Percentiles rank a stretch among this genome's conserved stretches.
Evolutionary conservation across 352 stramenopile species (phyloP).

Genomic region (Bremia lactucae): DNA sequence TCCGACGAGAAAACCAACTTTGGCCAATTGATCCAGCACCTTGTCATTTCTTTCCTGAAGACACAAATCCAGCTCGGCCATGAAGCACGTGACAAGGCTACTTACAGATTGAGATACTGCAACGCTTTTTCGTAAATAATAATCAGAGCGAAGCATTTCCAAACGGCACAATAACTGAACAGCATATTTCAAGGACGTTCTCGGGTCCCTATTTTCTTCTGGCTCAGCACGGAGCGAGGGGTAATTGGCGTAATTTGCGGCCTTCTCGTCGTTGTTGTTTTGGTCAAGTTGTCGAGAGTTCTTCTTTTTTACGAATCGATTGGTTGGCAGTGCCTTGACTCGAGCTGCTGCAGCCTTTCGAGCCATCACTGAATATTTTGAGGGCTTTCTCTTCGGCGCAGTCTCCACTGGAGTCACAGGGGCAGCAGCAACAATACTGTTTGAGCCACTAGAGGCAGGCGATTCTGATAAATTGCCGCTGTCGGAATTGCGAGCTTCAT

Average conservation of each 20-base stretch:
- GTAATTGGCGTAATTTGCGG: constrained; percentile 40
- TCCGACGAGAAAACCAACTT: constrained; percentile 83
- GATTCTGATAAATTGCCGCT: constrained; percentile 11
- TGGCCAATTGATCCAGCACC: constrained; percentile 59
- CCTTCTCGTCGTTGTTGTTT: constrained; percentile 32
- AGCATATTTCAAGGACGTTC: constrained; percentile 44
- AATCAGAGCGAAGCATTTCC: constrained; percentile 68
- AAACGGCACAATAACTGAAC: constrained; percentile 52
- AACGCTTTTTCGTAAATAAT: constrained; percentile 77
- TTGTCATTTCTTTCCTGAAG: constrained; percentile 44
- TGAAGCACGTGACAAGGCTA: constrained; percentile 71
- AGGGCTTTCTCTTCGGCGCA: constrained; percentile 17
- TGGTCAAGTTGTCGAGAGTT: constrained; percentile 28
- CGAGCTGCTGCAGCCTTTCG: constrained; percentile 50
- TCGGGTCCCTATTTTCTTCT: constrained; percentile 42
- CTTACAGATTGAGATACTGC: constrained; percentile 76
- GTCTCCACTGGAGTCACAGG: constrained; percentile 8
- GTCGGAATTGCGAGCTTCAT: constrained; percentile 21
- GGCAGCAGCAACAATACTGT: constrained; percentile 9
- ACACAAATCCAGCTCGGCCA: constrained; percentile 65
- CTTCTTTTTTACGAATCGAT: constrained; percentile 33
- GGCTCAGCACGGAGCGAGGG: constrained; percentile 51
- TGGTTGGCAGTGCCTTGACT: constrained; percentile 36
- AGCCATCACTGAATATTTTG: constrained; percentile 52
- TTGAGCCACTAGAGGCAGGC: constrained; percentile 3